Evolutionary conservation across 2,329 filamentous ascomycete genomes (phyloP).

Genomic region (Clonostachys chloroleuca): DNA sequence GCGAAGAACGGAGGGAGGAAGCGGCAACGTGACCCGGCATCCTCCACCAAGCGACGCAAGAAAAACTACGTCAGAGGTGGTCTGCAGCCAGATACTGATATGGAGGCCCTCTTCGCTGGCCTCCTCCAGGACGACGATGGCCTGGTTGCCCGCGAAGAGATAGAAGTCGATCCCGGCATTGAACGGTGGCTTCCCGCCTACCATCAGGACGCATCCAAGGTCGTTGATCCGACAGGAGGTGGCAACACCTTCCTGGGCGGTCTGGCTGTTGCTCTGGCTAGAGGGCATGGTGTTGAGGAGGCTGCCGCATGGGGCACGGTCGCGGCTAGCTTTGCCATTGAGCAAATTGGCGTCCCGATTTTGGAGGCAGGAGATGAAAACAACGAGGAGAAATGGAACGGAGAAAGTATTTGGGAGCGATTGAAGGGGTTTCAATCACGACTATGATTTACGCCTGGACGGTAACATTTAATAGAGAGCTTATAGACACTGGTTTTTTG

Average conservation of each 20-base stretch:
- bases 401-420: slow-evolving; percentile 44
- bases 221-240: slow-evolving; percentile 91
- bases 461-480: too few relatives aligned
- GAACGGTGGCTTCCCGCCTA: slow-evolving; percentile 78
- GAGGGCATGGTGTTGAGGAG: slow-evolving; percentile 58
- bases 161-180: slow-evolving; percentile 59
- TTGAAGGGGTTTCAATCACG: slow-evolving; percentile 43
- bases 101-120: slow-evolving; percentile 57
- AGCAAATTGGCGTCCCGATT: slow-evolving; percentile 81
- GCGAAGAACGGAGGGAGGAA: slow-evolving; percentile 53
- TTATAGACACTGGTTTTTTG: too few relatives aligned
- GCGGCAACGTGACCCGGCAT: slow-evolving; percentile 16
- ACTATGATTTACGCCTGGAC: slow-evolving; percentile 13
- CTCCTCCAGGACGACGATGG: slow-evolving; percentile 50
- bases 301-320: slow-evolving; percentile 76
- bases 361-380: slow-evolving; percentile 37
- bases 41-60: slow-evolving; percentile 24
- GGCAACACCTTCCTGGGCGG: slow-evolving; percentile 82
- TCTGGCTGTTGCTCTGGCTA: slow-evolving; percentile 52
- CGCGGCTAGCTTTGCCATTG: slow-evolving; percentile 87
- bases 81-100: slow-evolving; percentile 55
- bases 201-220: slow-evolving; percentile 47
- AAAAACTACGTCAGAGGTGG: slow-evolving; percentile 44
- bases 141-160: slow-evolving; percentile 49
- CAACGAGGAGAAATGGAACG: slow-evolving; percentile 59